A percentile compares a stretch with the other conserved stretches of the same genome.
These are phyloP conservation scores for Senna siamea DNA, from an alignment of 306 rosid genomes.

Conservation along the genomic window DNA sequence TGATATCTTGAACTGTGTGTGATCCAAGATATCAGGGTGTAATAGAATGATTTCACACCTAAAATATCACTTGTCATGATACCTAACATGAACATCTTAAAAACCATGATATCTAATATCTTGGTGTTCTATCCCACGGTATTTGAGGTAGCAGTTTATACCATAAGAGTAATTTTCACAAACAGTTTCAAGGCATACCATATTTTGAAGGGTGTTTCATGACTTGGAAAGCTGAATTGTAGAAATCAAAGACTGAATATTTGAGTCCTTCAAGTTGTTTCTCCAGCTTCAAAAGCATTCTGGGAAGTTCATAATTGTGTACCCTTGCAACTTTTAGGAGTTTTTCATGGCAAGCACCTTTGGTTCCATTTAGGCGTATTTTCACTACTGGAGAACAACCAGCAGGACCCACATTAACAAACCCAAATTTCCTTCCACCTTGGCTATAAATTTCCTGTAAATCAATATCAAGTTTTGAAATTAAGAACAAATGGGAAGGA, in stretches of 20 bases:
- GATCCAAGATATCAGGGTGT: no score
- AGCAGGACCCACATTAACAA: constrained; percentile 28
- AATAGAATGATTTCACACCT: no score
- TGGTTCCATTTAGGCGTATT: not conserved
- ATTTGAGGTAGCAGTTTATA: no score
- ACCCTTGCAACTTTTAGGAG: not conserved
- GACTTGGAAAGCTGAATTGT: constrained; percentile 21
- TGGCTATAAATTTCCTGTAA: constrained; percentile 49
- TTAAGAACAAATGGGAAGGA: not conserved
- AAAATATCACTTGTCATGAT: no score
- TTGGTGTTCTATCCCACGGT: no score
- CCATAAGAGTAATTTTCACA: not conserved
- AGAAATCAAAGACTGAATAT: constrained; percentile 45
- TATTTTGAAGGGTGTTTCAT: constrained; percentile 43
- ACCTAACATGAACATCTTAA: no score
- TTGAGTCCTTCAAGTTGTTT: constrained; percentile 49
- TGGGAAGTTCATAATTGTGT: not conserved
- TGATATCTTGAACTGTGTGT: not conserved
- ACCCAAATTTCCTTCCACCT: constrained; percentile 66
- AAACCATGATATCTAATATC: no score
- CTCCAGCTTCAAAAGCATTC: constrained; percentile 22
- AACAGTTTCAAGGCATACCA: constrained; percentile 10
- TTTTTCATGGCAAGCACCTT: not conserved
- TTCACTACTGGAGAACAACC: constrained; percentile 3
- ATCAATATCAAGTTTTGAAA: not conserved